Base-by-base conservation (phyloP, 768 basidiomycete species). In the Naganishia randhawae region DNA sequence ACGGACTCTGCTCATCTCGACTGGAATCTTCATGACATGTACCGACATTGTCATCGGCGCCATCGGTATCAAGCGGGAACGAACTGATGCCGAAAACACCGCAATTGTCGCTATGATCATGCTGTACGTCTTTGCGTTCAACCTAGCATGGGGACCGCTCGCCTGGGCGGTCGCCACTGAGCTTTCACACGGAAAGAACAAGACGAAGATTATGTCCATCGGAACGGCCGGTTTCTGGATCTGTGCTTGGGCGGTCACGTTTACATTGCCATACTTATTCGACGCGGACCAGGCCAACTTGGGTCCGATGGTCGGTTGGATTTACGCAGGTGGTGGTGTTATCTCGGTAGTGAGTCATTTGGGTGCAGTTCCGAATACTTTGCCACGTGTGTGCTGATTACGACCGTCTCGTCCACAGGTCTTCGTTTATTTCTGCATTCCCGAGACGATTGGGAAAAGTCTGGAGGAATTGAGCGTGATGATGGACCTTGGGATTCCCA, bases 191-290 rank as follows among this genome's bases (percentile, higher is more conserved):
- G 76, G 77, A 39, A 70, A 73, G 70, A 77, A 77, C 67, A 67
- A 75, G 62, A 74, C 74, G 65, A 79, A 77, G 70, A 75, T 77
- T 68, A 72, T 79, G 71, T 73, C 74, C 25, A 71, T 79, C 64
- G 78, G 77, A 35, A 80, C 80, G 13, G 76, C 78, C 31, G 69
- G 71, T n/a, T 80, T 80, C 76, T 80, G 80, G 80, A 69, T 79
- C 22, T 69, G 67, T 48, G 77, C 80, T 6, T 80, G 76, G 76
- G 78, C 71, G 48, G 75, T 76, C 37, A 76, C 78, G 6, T 80
- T 79, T 67, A 80, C 79, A 51, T 70, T 79, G 22, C 80, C 80
- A 1, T 80, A 80, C 67, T 68, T 80, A n/a, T 77, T 76, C 72
- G 71, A 75, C 65, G 66, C 66, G 17, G 63, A 66, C 10, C 68